These are phyloP conservation scores for Purpureocillium lavendulum DNA, from an alignment of 2,329 filamentous ascomycete species.

Conservation along the genomic window DNA sequence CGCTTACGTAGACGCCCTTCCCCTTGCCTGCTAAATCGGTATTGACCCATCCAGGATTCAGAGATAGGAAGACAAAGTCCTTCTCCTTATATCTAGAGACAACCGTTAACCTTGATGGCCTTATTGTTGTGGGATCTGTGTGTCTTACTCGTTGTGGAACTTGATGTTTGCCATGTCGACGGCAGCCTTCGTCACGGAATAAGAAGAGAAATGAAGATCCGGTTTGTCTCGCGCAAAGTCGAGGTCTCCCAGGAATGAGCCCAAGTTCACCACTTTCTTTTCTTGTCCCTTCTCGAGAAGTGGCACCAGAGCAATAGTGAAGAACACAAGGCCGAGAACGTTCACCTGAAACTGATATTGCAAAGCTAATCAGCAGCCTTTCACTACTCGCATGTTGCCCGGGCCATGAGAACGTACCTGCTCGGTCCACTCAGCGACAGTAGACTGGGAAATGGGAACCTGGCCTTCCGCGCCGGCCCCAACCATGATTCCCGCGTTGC, in stretches of 20 bases:
- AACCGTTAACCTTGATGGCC: neutral
- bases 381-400: no score
- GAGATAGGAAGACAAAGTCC: neutral
- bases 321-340: neutral
- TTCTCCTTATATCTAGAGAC: neutral
- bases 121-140: neutral
- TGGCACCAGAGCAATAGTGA: neutral
- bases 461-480: neutral
- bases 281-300: neutral
- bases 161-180: neutral
- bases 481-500: neutral
- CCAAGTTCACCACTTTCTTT: neutral
- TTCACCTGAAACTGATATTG: neutral
- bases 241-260: neutral
- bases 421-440: neutral
- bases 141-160: neutral
- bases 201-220: neutral
- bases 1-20: neutral
- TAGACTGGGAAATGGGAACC: neutral
- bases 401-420: neutral
- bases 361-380: neutral
- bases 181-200: neutral
- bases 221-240: neutral
- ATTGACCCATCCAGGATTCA: slow-evolving; percentile 1
- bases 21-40: neutral